Evolutionary conservation across 495 filamentous ascomycete species (phyloP), one percentile per base, ranked within the genome.

Genomic region (Cairneyella variabilis): DNA sequence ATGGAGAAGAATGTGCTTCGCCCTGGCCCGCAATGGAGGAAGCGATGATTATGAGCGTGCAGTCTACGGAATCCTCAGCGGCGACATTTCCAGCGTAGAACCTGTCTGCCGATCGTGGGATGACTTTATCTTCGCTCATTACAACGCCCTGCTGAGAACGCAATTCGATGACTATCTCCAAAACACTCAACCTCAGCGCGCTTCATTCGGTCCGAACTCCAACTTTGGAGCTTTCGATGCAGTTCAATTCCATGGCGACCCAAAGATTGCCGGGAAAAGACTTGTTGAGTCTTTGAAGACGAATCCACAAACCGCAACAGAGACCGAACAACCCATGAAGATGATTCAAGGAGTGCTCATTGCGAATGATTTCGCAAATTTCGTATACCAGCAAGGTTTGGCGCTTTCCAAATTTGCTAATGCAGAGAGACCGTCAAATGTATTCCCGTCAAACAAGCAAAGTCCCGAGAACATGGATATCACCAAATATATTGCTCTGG

Each of bases 121-220:
- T 55, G 93, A 98, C 66, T 82, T 85, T 56, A 78, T 97, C n/a
- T 97, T 91, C 62, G 86, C 85, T 7, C 83, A 89, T 62, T 93
- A 91, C 75, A 96, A 95, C 61, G 80, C 86, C 8, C 70, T 92
- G 23, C 73, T 98, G 14, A 73, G 89, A 38, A 74, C 76, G 0
- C 78, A 84, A 54, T 88, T 87, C 64, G 86, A 89, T 53, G 57
- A 59, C 3, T 87, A 80, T 64, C 58, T 89, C 25, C 66, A 73
- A 51, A 67, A 64, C 26, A 69, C 74, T 50, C 76, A 70, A 37
- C 60, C 74, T 14, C 64, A 74, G 14, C 66, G 71, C 20, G 59
- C 73, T 5, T 67, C 71, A 6, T 56, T 68, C 26, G 55, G 64
- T 14, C 53, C 73, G 17, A 63, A 63, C 16, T 65, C 72, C 27